Percentiles rank a stretch among this genome's conserved stretches.
These are phyloP conservation scores for Trichoderma koningiopsis DNA, from an alignment of 2,329 filamentous ascomycete genomes.

Conservation along the genomic window DNA sequence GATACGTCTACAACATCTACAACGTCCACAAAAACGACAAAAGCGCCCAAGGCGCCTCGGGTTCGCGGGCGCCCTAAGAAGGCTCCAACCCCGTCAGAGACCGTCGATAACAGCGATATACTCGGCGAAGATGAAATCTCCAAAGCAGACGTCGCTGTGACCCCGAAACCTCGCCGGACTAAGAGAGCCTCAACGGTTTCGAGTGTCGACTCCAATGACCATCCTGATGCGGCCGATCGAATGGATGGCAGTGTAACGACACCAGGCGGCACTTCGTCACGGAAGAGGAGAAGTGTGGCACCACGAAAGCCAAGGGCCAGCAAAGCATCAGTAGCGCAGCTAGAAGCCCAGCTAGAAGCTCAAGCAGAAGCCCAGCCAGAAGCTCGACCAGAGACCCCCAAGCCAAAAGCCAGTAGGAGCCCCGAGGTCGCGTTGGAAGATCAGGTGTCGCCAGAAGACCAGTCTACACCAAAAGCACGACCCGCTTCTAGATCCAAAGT, in stretches of 20 bases:
- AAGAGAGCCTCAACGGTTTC: slow-evolving; percentile 1
- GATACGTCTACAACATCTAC: background rate
- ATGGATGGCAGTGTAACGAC: slow-evolving; percentile 38
- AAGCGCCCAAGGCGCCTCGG: slow-evolving; percentile 41
- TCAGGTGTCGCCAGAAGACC: slow-evolving; percentile 7
- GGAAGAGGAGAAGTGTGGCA: slow-evolving; percentile 67
- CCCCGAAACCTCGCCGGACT: slow-evolving; percentile 16
- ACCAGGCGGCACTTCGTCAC: slow-evolving; percentile 51
- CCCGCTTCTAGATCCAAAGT: background rate
- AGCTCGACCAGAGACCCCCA: background rate
- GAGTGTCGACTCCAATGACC: slow-evolving; percentile 40
- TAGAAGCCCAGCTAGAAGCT: background rate
- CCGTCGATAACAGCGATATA: slow-evolving; percentile 21
- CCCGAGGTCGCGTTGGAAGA: background rate
- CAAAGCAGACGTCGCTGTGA: slow-evolving; percentile 20
- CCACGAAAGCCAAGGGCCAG: slow-evolving; percentile 44
- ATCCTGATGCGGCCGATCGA: slow-evolving; percentile 39
- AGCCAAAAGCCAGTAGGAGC: background rate
- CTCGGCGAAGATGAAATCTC: slow-evolving; percentile 26
- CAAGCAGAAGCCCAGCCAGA: background rate
- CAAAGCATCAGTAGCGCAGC: background rate
- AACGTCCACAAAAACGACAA: background rate
- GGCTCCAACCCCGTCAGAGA: slow-evolving; percentile 38
- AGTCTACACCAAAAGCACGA: slow-evolving; percentile 3
- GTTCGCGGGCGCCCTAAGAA: slow-evolving; percentile 47